Conservation (phyloP, 1,139 yeast species). For the Kazachstania sp. region DNA sequence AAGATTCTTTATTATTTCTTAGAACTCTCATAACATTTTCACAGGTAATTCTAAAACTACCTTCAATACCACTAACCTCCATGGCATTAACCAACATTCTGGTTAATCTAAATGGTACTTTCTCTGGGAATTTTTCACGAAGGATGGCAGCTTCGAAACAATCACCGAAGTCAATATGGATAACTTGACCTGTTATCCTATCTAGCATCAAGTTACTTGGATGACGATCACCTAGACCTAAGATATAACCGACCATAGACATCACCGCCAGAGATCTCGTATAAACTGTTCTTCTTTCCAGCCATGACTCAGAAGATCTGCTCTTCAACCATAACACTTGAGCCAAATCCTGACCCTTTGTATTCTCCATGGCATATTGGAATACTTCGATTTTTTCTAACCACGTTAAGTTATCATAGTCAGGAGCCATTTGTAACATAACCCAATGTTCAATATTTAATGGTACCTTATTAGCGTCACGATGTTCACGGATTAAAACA, state of each 20-base stretch:
- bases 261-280: conserved; percentile 93
- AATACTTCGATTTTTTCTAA: conserved; percentile 93
- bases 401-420: conserved; percentile 79
- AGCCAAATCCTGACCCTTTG: conserved; percentile 92
- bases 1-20: conserved; percentile 86
- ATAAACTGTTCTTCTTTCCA: conserved; percentile 91
- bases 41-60: conserved; percentile 91
- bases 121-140: conserved; percentile 95
- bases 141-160: conserved; percentile 97
- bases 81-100: conserved; percentile 96
- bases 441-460: conserved; percentile 90
- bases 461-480: conserved; percentile 84
- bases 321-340: conserved; percentile 94
- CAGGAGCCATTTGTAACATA: conserved; percentile 98
- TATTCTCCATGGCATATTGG: conserved; percentile 89
- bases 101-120: conserved; percentile 95
- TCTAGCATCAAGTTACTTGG: conserved; percentile 96
- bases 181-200: conserved; percentile 86
- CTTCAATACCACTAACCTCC: conserved; percentile 99
- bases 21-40: conserved; percentile 95
- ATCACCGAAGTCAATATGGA: conserved; percentile 97
- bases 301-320: conserved; percentile 94
- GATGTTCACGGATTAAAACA: conserved; percentile 79
- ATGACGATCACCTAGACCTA: conserved; percentile 96
- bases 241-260: conserved; percentile 97